Percentiles rank a stretch among this genome's conserved stretches.
Evolutionary conservation across 139 green algal species (phyloP).

Genomic region (Eudorina sp.): DNA sequence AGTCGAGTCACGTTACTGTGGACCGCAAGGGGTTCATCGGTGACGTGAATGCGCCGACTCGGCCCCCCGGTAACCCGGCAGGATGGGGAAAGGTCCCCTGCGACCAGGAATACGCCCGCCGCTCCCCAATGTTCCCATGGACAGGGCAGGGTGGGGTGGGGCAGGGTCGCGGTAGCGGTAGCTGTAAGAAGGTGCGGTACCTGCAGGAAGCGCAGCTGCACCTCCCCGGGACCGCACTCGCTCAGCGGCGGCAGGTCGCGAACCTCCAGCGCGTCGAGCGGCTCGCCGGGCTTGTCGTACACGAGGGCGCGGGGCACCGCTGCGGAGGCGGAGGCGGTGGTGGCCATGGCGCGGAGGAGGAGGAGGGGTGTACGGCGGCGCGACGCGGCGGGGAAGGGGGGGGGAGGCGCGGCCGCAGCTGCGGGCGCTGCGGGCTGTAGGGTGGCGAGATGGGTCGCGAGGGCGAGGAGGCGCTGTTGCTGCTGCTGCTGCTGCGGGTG

Average conservation of each 20-base stretch:
- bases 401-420: not conserved
- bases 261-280: constrained; percentile 35
- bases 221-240: not conserved
- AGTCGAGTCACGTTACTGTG: too few species aligned
- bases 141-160: too few species aligned
- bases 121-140: too few species aligned
- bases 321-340: not conserved
- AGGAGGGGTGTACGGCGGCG: not conserved
- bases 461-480: not conserved
- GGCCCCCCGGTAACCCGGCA: too few species aligned
- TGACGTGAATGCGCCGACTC: too few species aligned
- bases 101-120: too few species aligned
- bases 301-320: constrained; percentile 5
- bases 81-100: too few species aligned
- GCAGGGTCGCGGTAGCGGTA: too few species aligned
- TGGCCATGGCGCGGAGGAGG: constrained; percentile 8
- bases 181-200: too few species aligned
- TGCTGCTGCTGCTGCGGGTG: not conserved
- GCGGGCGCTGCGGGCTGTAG: too few species aligned
- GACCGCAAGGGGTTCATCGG: too few species aligned
- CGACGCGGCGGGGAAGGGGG: not conserved
- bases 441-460: not conserved
- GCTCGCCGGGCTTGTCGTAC: constrained; percentile 32
- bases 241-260: not conserved
- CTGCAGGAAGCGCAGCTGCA: constrained; percentile 25